Percentiles rank a stretch among this genome's conserved stretches.
Conservation (phyloP, 1,284 basidiomycete species). For the Cutaneotrichosporon mucoides region DNA sequence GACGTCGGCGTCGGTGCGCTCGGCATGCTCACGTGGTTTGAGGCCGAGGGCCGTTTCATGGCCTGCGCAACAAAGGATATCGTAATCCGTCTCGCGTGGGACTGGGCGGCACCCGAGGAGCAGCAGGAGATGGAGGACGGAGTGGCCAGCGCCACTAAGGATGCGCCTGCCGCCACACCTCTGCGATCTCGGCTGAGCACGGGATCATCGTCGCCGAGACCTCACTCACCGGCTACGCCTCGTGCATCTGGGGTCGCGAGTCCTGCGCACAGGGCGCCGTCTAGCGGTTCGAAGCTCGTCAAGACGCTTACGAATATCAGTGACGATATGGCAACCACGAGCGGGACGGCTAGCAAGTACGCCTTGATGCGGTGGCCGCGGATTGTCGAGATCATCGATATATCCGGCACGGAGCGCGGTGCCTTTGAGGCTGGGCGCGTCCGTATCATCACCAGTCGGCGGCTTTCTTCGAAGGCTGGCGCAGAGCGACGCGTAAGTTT, state of each 20-base stretch:
- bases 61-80: conserved; percentile 88
- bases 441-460: conserved; percentile 44
- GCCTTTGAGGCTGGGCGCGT: conserved; percentile 29
- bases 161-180: background rate
- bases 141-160: too few species aligned
- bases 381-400: conserved; percentile 29
- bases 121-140: conserved; percentile 7
- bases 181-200: background rate
- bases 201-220: background rate
- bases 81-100: conserved; percentile 82
- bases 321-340: conserved; percentile 3
- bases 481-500: conserved; percentile 45
- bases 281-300: background rate
- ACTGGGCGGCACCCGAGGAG: conserved; percentile 54
- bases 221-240: background rate
- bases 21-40: conserved; percentile 65
- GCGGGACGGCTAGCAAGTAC: conserved; percentile 13
- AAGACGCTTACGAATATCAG: background rate
- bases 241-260: background rate
- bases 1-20: conserved; percentile 58
- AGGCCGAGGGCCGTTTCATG: conserved; percentile 83
- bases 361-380: conserved; percentile 19
- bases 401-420: conserved; percentile 33
- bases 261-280: background rate
- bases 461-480: conserved; percentile 45